Evolutionary conservation across 2,329 filamentous ascomycete genomes (phyloP), one percentile per base, ranked within the genome.

Genomic region (Gliomastix tumulicola): DNA sequence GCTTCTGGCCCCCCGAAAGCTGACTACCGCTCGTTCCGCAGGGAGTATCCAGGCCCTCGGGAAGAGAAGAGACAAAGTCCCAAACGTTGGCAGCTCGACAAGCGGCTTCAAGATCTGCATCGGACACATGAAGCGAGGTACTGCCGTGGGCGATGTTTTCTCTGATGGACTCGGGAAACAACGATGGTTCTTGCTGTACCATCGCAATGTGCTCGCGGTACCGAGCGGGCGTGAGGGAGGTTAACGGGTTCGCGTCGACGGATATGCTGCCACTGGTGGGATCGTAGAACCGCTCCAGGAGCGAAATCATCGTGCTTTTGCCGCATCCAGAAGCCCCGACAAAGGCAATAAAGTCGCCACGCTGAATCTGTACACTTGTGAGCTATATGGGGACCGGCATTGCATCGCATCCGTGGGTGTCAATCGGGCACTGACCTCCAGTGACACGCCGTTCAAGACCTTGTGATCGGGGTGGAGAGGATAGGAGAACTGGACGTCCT

Each of bases 311-410:
- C 0, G 92, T 97, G 50, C 84, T 90, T 63, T 97, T 98, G 33
- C 92, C 92, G 27, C 85, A 94, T 10, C 90, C 92, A 10, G 90
- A 97, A 1, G 90, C 87, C 40, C 92, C 92, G 6, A 98, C 92
- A 7, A 98, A 68, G 2, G 92, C 92, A 3, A 90, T 95, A 15
- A 85, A 88, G 65, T 95, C 94, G 16, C 90, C 89, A 4, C 89
- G 62, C 36, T 59, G 48, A 42, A 70, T 62, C 38, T 61, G 48
- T n/a, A n/a, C n/a, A n/a, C n/a, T n/a, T n/a, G n/a, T n/a, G n/a
- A n/a, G n/a, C n/a, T n/a, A n/a, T n/a, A n/a, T n/a, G n/a, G n/a
- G n/a, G n/a, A n/a, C n/a, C n/a, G n/a, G n/a, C n/a, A n/a, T n/a
- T n/a, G n/a, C n/a, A n/a, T n/a, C n/a, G n/a, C n/a, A n/a, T n/a